Conservation (phyloP, 2,329 filamentous ascomycete genomes). For the Diaporthe vaccinii region DNA sequence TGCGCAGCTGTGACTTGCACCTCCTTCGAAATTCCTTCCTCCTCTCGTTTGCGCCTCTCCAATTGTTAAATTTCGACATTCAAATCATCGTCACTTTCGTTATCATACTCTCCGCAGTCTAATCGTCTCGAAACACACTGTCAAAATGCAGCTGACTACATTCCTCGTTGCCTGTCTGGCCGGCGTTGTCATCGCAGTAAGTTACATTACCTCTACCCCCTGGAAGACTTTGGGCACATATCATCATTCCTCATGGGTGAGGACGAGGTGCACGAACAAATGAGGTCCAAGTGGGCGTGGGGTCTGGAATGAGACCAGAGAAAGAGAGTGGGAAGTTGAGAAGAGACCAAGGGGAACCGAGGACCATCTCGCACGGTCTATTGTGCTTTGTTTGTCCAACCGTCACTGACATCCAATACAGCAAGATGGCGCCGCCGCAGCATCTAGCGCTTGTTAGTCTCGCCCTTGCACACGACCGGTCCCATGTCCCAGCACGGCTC, state of each 20-base stretch:
- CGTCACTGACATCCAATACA: not conserved
- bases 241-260: not conserved
- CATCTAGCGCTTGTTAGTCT: conserved; percentile 25
- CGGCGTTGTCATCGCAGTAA: conserved; percentile 21
- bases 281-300: not conserved
- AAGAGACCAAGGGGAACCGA: not conserved
- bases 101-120: not conserved
- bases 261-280: not conserved
- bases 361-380: conserved; percentile 8
- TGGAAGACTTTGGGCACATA: not conserved
- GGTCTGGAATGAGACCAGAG: not conserved
- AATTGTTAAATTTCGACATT: not conserved
- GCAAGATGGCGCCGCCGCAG: conserved; percentile 27
- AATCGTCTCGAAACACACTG: not conserved
- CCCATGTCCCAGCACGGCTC: not conserved
- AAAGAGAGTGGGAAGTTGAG: not conserved
- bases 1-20: not conserved
- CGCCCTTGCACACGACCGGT: not conserved
- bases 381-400: not conserved
- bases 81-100: not conserved
- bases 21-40: not conserved
- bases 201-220: not conserved
- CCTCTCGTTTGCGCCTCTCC: not conserved
- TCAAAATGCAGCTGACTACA: conserved; percentile 30
- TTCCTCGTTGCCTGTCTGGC: conserved; percentile 31